Evolutionary conservation across 495 filamentous ascomycete species (phyloP).

Genomic region (Penicillium angulare): DNA sequence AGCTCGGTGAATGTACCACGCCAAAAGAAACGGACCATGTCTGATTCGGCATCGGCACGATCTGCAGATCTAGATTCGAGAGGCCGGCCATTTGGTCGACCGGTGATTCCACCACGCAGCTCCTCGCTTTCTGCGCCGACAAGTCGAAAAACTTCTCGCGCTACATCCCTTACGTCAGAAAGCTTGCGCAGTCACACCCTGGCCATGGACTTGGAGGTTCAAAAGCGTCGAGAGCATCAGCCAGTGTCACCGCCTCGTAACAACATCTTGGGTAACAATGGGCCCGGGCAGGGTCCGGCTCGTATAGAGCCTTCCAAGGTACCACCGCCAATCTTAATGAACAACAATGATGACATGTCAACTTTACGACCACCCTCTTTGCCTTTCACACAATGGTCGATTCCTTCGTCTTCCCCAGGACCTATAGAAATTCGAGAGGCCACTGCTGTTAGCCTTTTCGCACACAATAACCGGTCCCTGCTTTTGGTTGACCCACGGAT

Average conservation of each 20-base stretch:
- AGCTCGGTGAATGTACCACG: constrained; percentile 32
- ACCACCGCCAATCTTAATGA: constrained; percentile 29
- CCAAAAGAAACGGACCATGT: constrained; percentile 37
- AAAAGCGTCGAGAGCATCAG: constrained; percentile 21
- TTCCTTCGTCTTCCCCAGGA: constrained; percentile 51
- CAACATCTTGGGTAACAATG: constrained; percentile 11
- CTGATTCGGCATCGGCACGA: constrained; percentile 34
- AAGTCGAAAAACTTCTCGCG: constrained; percentile 63
- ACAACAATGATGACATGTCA: constrained; percentile 34
- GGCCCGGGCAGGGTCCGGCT: not conserved
- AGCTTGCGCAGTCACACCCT: constrained; percentile 61
- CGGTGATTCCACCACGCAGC: constrained; percentile 58
- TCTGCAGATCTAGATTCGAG: constrained; percentile 25
- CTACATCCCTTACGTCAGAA: constrained; percentile 58
- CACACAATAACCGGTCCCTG: constrained; percentile 82
- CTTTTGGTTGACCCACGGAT: constrained; percentile 71
- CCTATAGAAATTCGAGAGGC: constrained; percentile 67
- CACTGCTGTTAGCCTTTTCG: constrained; percentile 75
- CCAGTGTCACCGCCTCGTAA: constrained; percentile 26
- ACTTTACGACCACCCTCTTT: constrained; percentile 45
- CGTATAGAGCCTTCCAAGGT: constrained; percentile 20
- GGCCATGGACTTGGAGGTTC: constrained; percentile 35
- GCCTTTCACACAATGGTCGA: constrained; percentile 46
- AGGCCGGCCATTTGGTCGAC: constrained; percentile 37
- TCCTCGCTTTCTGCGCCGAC: constrained; percentile 72